These are phyloP conservation scores for Plasmodium cynomolgi DNA, from an alignment of 169 alveolate species.

Conservation along the genomic window DNA sequence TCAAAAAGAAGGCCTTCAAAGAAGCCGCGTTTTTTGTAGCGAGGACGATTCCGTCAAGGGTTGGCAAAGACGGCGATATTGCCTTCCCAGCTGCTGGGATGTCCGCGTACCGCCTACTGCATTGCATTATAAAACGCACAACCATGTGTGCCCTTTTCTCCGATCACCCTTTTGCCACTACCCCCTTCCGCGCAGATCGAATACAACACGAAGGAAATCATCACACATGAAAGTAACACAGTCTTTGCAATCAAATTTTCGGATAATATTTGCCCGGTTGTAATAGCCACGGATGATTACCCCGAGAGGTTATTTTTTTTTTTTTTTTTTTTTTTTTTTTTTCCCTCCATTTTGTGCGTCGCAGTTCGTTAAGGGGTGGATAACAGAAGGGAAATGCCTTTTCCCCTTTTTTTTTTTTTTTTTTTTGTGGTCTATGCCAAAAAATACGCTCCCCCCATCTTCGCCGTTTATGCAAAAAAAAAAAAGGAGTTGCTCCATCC, in stretches of 20 bases:
- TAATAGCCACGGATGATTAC: conserved; percentile 71
- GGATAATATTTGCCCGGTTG: conserved; percentile 67
- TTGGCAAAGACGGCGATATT: conserved; percentile 15
- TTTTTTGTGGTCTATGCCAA: not conserved
- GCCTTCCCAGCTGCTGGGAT: not conserved
- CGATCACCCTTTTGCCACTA: not conserved
- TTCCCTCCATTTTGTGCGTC: not conserved
- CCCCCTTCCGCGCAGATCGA: conserved; percentile 37
- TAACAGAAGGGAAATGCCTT: not conserved
- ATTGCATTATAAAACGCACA: not conserved
- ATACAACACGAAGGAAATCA: conserved; percentile 66
- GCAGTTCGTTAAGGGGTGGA: not conserved
- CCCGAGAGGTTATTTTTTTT: conserved; percentile 43
- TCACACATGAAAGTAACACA: conserved; percentile 58
- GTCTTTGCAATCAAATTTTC: conserved; percentile 67
- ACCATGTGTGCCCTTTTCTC: not conserved
- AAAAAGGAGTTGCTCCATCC: not conserved
- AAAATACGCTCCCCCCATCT: not conserved
- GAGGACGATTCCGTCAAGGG: conserved; percentile 75
- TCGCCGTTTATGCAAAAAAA: not conserved
- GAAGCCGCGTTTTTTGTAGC: conserved; percentile 74
- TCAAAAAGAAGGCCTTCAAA: conserved; percentile 73
- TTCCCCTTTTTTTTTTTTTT: conserved; percentile 7
- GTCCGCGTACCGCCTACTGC: not conserved
- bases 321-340: not conserved